Evolutionary conservation across 192 early-diverging fungal genomes (phyloP).

Genomic region (Thoreauomyces humboldtii): DNA sequence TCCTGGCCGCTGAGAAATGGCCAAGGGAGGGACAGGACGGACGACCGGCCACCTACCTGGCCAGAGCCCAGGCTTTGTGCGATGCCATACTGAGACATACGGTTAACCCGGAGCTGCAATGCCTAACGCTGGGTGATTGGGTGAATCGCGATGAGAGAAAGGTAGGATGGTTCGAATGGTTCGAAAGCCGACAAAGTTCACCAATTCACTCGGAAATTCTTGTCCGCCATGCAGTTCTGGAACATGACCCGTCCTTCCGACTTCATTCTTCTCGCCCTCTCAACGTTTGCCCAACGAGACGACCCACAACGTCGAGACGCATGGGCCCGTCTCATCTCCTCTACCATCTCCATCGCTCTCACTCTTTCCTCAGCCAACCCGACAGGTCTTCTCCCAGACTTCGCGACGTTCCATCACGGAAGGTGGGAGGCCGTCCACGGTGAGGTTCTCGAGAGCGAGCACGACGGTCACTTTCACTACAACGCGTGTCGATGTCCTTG

Average conservation of each 20-base stretch:
- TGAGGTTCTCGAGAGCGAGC: slow-evolving; percentile 3
- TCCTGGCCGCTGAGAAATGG: slow-evolving; percentile 19
- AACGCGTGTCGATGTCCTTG: slow-evolving; percentile 1
- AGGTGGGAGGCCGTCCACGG: slow-evolving; percentile 1
- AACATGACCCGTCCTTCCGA: slow-evolving; percentile 10
- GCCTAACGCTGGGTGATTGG: slow-evolving; percentile 9
- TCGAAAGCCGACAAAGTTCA: too few relatives aligned
- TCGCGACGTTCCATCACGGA: background rate
- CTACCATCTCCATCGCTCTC: background rate
- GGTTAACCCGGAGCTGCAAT: slow-evolving; percentile 2
- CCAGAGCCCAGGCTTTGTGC: slow-evolving; percentile 6
- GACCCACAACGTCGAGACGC: background rate
- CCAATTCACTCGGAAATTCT: too few relatives aligned
- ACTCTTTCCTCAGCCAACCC: background rate
- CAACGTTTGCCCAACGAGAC: background rate
- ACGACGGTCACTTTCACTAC: slow-evolving; percentile 18
- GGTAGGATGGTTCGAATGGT: too few relatives aligned
- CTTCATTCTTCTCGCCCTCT: slow-evolving; percentile 6
- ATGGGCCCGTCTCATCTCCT: background rate
- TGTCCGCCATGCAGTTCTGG: background rate
- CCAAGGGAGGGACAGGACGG: background rate
- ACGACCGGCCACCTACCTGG: background rate
- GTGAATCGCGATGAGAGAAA: background rate
- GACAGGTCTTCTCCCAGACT: slow-evolving; percentile 4
- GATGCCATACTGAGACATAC: slow-evolving; percentile 1